Percentiles rank a stretch among this genome's conserved stretches.
These are phyloP conservation scores for Xylariales sp. DNA, from an alignment of 2,329 filamentous ascomycete genomes.

Conservation along the genomic window DNA sequence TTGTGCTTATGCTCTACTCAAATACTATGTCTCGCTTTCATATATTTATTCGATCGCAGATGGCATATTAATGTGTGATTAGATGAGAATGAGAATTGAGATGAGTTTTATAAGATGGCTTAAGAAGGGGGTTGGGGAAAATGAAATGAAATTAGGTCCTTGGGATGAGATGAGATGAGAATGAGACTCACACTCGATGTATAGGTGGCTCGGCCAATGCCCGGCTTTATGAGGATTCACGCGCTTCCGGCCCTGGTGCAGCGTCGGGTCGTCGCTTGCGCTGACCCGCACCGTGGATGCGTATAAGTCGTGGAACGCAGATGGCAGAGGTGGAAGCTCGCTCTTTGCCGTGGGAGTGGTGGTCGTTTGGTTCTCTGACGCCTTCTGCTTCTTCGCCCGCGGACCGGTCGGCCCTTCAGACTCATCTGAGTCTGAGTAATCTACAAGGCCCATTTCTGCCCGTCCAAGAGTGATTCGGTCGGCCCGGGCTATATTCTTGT, in stretches of 20 bases:
- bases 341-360: background rate
- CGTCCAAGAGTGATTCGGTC: background rate
- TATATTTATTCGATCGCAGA: background rate
- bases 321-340: constrained; percentile 74
- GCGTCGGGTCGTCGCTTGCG: constrained; percentile 80
- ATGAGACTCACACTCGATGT: constrained; percentile 82
- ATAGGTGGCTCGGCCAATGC: constrained; percentile 93
- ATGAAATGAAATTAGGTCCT: background rate
- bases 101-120: background rate
- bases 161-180: background rate
- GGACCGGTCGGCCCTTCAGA: constrained; percentile 11
- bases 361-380: constrained; percentile 27
- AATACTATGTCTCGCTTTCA: background rate
- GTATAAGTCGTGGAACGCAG: constrained; percentile 89
- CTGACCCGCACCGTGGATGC: constrained; percentile 82
- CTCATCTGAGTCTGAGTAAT: constrained; percentile 51
- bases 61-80: background rate
- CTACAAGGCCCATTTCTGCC: constrained; percentile 53
- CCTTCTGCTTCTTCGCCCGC: constrained; percentile 46
- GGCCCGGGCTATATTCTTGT: background rate
- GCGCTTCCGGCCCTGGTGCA: constrained; percentile 88
- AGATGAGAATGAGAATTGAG: background rate
- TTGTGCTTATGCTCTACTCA: background rate
- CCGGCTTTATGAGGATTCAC: constrained; percentile 86
- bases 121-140: background rate